Conservation (phyloP, 306 rosid genomes). For the Acmispon strigosus region DNA sequence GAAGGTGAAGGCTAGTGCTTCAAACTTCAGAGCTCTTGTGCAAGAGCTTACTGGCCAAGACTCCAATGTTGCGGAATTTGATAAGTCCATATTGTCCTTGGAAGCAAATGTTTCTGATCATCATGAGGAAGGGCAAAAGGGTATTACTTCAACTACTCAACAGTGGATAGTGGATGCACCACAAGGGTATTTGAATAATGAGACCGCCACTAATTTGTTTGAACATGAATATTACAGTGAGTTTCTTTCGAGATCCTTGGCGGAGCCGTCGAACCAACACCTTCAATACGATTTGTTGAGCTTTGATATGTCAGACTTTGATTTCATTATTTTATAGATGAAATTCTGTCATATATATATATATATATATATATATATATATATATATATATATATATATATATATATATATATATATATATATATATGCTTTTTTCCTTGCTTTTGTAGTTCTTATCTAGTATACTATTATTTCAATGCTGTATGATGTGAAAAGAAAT, state of each 20-base stretch:
- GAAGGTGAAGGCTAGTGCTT: slow-evolving; percentile 71
- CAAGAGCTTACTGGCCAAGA: slow-evolving; percentile 81
- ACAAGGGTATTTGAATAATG: background rate
- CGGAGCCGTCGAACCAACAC: slow-evolving; percentile 20
- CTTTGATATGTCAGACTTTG: slow-evolving; percentile 21
- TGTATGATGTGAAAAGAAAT: background rate
- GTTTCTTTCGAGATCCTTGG: slow-evolving; percentile 16
- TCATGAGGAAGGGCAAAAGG: background rate
- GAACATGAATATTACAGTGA: slow-evolving; percentile 2
- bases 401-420: background rate
- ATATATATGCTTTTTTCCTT: background rate
- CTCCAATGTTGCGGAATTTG: slow-evolving; percentile 53
- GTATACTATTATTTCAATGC: background rate
- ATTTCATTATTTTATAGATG: background rate
- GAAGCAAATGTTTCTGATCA: slow-evolving; percentile 14
- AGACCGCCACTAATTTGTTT: background rate
- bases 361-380: no score
- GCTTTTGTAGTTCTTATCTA: background rate
- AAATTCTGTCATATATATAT: background rate
- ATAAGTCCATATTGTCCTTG: slow-evolving; percentile 17
- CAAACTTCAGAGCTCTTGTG: slow-evolving; percentile 76
- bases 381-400: background rate
- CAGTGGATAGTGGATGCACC: background rate
- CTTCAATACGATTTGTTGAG: slow-evolving; percentile 24
- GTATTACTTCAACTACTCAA: background rate